Base-by-base conservation (phyloP, 169 alveolate species). In the Sarcocystis neurona region DNA sequence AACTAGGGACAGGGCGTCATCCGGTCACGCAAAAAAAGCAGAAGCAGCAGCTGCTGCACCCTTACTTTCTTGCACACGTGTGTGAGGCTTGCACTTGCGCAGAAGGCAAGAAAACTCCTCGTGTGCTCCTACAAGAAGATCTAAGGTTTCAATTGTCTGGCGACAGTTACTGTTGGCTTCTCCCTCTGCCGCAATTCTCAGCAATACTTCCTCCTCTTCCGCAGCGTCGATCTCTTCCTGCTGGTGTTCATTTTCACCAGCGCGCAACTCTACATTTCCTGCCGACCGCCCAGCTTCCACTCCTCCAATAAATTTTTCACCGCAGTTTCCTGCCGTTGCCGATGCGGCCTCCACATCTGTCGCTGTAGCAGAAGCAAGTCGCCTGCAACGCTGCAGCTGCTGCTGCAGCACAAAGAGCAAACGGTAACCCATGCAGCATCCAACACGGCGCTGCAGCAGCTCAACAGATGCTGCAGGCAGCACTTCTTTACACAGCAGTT, bases 1-100 rank as follows among this genome's bases (percentile, higher is more conserved):
- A n/a, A n/a, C n/a, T n/a, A n/a, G n/a, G n/a, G n/a, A n/a, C n/a
- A n/a, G n/a, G n/a, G n/a, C n/a, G n/a, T n/a, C n/a, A n/a, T n/a
- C n/a, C n/a, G n/a, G n/a, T n/a, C n/a, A n/a, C n/a, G n/a, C n/a
- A n/a, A n/a, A n/a, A n/a, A n/a, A n/a, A n/a, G n/a, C n/a, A n/a
- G n/a, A n/a, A n/a, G n/a, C n/a, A n/a, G n/a, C n/a, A n/a, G n/a
- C n/a, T n/a, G n/a, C n/a, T n/a, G n/a, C n/a, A n/a, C n/a, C 27
- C 75, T 63, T 37, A 63, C 75, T 63, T 63, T 63, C 75, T 63
- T 63, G 75, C 8, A 63, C 12, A 43, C 75, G 75, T 18, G 27
- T 37, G 4, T 63, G 75, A 15, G 75, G 75, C 75, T 41, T 10
- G 37, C 18, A 12, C 32, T 63, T 63, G 20, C 75, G 34, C 39